Conservation (phyloP, 768 basidiomycete species). For the Nidularia sp. region DNA sequence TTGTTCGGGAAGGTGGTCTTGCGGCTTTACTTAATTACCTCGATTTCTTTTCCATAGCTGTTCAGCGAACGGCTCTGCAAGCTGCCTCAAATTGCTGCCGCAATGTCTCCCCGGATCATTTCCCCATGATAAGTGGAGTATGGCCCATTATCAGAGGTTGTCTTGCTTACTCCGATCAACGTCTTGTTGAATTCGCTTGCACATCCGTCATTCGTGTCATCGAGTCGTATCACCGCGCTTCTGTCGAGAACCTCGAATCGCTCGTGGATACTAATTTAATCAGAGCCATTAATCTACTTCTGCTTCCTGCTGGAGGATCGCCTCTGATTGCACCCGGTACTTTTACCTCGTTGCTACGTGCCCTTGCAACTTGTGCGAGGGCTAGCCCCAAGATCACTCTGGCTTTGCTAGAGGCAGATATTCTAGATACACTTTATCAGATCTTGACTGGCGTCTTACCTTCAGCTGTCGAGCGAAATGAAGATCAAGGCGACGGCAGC, state of each 20-base stretch:
- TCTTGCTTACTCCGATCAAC: slow-evolving; percentile 87
- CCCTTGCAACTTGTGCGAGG: slow-evolving; percentile 82
- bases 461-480: slow-evolving; percentile 45
- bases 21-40: slow-evolving; percentile 91
- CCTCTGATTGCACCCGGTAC: slow-evolving; percentile 84
- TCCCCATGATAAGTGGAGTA: slow-evolving; percentile 82
- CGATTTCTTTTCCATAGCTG: slow-evolving; percentile 98
- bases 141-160: slow-evolving; percentile 94
- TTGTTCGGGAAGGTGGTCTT: slow-evolving; percentile 93
- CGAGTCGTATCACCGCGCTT: slow-evolving; percentile 86
- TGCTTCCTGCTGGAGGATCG: slow-evolving; percentile 83
- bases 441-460: slow-evolving; percentile 94
- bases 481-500: slow-evolving; percentile 55
- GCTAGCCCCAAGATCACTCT: slow-evolving; percentile 87
- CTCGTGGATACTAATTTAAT: slow-evolving; percentile 80
- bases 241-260: slow-evolving; percentile 80
- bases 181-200: slow-evolving; percentile 95
- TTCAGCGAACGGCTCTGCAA: slow-evolving; percentile 94
- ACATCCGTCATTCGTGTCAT: slow-evolving; percentile 92
- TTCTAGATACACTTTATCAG: slow-evolving; percentile 90
- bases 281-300: slow-evolving; percentile 77
- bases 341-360: slow-evolving; percentile 83
- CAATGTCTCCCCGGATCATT: slow-evolving; percentile 85
- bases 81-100: slow-evolving; percentile 97
- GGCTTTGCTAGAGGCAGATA: slow-evolving; percentile 84